Base-by-base conservation (phyloP, 306 rosid genomes). In the Bauhinia variegata region DNA sequence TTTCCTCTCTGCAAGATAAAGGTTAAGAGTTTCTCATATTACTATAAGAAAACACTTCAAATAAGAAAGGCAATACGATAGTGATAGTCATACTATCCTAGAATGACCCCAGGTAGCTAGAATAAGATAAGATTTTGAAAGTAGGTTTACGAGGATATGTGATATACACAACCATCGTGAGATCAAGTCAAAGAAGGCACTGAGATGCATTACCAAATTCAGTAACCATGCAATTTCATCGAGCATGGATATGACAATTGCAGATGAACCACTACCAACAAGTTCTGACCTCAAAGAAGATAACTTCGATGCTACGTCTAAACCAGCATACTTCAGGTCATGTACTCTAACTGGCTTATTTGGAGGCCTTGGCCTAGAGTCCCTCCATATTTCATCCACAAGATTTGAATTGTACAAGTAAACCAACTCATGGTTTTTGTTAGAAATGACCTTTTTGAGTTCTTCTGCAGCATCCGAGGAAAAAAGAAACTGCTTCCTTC, bases 401-500 rank as follows among this genome's bases (percentile, higher is more conserved):
- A 86, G 91, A 87, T 93, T 89, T 67, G 77, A 60, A 73, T 80
- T 80, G 73, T 88, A 78, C 54, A 93, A 54, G 83, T 84, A 93
- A 56, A 93, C 85, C 15, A 93, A 83, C 83, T 88, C 89, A 13
- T 86, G 98, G 70, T 89, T 88, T 59, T 78, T 87, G 77, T 72
- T 66, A 59, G 95, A 79, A 75, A 93, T 84, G 64, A 75, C 87
- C 57, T 74, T 86, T 87, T 84, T 87, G 71, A 89, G 78, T 72
- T 89, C 97, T 73, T 86, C 90, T 28, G 98, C 95, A 83, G 89
- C 89, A 86, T 89, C 97, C 18, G 87, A 79, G 53, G 98, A 88
- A 82, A 93, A 89, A 63, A 93, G 97, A 86, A 87, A 93, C 98
- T 89, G 98, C 87, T 83, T 85, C 98, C 98, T 92, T 89, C 91